Evolutionary conservation across 2,329 filamentous ascomycete genomes (phyloP).

Genomic region (Escovopsis sp.): DNA sequence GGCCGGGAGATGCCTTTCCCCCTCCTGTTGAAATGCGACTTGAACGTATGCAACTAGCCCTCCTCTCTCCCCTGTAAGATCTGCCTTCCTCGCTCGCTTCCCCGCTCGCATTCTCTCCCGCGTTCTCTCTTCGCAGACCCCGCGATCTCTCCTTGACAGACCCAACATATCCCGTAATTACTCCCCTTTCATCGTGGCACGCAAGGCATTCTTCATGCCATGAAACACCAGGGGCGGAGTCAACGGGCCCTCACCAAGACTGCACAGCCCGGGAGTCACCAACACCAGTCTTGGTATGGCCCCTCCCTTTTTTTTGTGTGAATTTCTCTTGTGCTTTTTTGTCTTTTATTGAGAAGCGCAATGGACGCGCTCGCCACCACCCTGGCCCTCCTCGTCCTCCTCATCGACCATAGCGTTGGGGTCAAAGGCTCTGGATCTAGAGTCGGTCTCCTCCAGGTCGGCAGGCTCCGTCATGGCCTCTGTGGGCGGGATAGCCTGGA

Average conservation of each 20-base stretch:
- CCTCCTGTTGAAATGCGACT: no score
- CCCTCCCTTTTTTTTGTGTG: not conserved
- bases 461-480: constrained; percentile 90
- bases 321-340: not conserved
- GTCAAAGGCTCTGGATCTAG: constrained; percentile 50
- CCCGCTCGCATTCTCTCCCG: not conserved
- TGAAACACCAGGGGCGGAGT: no score
- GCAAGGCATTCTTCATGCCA: constrained; percentile 5
- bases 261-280: no score
- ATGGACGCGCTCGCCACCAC: constrained; percentile 66
- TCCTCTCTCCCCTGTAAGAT: no score
- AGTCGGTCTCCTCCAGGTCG: constrained; percentile 73
- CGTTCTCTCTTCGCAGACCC: no score
- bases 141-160: no score
- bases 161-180: no score
- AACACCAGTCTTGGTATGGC: not conserved
- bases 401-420: constrained; percentile 48
- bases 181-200: no score
- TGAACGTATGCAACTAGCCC: not conserved
- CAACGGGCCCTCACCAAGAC: no score
- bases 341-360: constrained; percentile 66
- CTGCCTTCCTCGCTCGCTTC: constrained; percentile 1
- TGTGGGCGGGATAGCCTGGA: constrained; percentile 51
- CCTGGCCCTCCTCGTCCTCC: constrained; percentile 62
- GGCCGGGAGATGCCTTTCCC: no score